Base-by-base conservation (phyloP, 1,139 yeast species). In the Spencermartinsiella ligniputridi region DNA sequence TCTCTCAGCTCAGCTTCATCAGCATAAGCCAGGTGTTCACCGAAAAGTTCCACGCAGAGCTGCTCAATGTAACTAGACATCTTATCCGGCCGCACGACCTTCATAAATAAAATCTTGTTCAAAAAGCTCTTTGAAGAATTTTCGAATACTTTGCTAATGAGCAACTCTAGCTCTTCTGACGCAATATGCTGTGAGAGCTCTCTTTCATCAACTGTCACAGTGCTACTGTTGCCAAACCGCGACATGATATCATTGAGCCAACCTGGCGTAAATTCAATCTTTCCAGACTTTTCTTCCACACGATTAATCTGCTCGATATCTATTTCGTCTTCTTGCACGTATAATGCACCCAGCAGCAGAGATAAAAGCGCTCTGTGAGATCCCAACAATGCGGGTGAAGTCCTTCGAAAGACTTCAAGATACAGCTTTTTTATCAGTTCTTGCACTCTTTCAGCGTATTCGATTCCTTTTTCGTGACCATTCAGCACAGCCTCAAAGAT, bases 341-440 rank as follows among this genome's bases (percentile, higher is more conserved):
- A 37, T 5, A 18, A 6, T 6, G n/a, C 4, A 9, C 5, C 16
- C 8, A 37, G 21, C 33, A 37, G 19, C 11, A 37, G 12, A 6
- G 19, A 13, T n/a, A 37, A 16, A 13, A 37, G 33, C 9, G 13
- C 27, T 27, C 16, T 37, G 33, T 37, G 33, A 24, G 17, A 6
- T 11, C 27, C 27, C 40, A 67, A 63, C 44, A 87, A 64, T 0
- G 85, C 74, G 1, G 76, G 67, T 0, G 83, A 66, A 5, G 76
- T 63, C 2, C 66, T 55, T 0, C 71, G 66, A 56, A 67, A 83
- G 0, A 74, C 63, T 46, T 75, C 79, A 20, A 60, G 57, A 53
- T 79, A 78, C 6, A 84, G 59, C 3, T 36, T 43, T 11, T 54
- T 42, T 1, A 71, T 56, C 35, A 80, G 56, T 2, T 54, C 50